Evolutionary conservation across 2,329 filamentous ascomycete species (phyloP).

Genomic region (Pseudocercospora fijiensis): DNA sequence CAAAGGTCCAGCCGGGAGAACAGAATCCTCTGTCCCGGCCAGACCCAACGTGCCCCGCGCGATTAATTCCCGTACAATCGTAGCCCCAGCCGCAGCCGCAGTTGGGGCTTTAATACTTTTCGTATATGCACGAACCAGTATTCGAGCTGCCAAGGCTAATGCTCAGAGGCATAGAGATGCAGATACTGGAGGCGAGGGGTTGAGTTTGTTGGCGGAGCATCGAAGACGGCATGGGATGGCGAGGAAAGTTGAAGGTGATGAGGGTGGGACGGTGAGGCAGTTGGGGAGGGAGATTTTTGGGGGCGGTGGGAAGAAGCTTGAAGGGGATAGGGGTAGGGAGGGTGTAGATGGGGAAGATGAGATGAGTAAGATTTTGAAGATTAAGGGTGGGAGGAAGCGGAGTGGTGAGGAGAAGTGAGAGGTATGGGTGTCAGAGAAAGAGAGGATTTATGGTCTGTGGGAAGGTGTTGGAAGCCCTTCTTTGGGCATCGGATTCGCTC

Average conservation of each 20-base stretch:
- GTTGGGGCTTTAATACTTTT: slow-evolving; percentile 59
- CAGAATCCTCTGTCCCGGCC: slow-evolving; percentile 41
- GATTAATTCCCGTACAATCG: slow-evolving; percentile 47
- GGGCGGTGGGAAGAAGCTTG: slow-evolving; percentile 27
- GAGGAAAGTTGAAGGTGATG: slow-evolving; percentile 47
- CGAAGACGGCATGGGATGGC: slow-evolving; percentile 53
- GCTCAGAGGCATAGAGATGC: slow-evolving; percentile 59
- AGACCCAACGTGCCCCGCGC: slow-evolving; percentile 30
- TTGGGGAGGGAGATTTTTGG: slow-evolving; percentile 35
- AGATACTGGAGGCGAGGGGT: slow-evolving; percentile 54
- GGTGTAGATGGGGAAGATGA: slow-evolving; percentile 24
- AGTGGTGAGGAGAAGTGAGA: neutral
- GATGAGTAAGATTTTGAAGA: slow-evolving; percentile 37
- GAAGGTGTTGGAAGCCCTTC: no score
- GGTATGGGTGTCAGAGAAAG: neutral
- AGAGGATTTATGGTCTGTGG: no score
- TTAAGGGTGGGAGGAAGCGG: slow-evolving; percentile 29
- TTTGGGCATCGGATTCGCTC: no score
- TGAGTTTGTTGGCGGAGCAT: slow-evolving; percentile 54
- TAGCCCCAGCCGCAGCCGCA: slow-evolving; percentile 64
- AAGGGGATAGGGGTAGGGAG: slow-evolving; percentile 13
- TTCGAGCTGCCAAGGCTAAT: slow-evolving; percentile 65
- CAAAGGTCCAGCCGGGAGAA: slow-evolving; percentile 44
- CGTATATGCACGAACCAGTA: slow-evolving; percentile 63
- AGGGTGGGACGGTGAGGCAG: slow-evolving; percentile 40